Base-by-base conservation (phyloP, 2,329 filamentous ascomycete species). In the Cercospora zeae-maydis region DNA sequence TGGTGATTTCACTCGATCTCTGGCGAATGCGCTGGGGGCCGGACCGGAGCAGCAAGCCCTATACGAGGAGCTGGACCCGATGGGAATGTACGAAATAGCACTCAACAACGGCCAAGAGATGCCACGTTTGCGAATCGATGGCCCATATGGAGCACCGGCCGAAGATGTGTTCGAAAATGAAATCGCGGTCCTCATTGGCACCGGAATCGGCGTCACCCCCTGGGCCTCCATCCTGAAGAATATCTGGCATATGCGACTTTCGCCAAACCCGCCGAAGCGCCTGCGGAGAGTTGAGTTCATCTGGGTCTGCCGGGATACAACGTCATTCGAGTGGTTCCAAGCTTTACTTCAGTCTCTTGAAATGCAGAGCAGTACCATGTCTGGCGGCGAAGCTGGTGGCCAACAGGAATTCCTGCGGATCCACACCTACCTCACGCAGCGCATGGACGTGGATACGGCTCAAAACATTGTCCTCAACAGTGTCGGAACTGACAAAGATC, bases 251-350 rank as follows among this genome's bases (percentile, higher is more conserved):
- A 84, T 96, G 73, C 92, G 95, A 66, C 89, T 95, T 67, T 86
- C 88, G 14, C 93, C 93, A 7, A 95, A 97, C 80, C 91, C 93
- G 24, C 93, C 93, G 1, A 87, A 86, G 55, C 91, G 93, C 74
- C 88, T 99, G 52, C 90, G 92, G 63, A 89, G 95, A 76, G 93
- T 99, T 33, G 95, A 99, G 77, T 99, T 99, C 78, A 96, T 99
- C 81, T 99, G 95, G 95, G 89, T 98, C 57, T 97, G 93, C 84
- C 95, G 91, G 77, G 93, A 97, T 74, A 96, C 93, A 0, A 90
- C 86, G 34, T 96, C 93, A 0, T 99, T 99, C 73, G 95, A 98
- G 79, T 99, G 95, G 95, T 98, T 99, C 82, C 95, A 99, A 76
- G 92, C 90, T 1, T 86, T 99, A 0, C 85, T 99, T 14, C 91